These are phyloP conservation scores for Ceriops decandra DNA, from an alignment of 345 rosid genomes.

Conservation along the genomic window DNA sequence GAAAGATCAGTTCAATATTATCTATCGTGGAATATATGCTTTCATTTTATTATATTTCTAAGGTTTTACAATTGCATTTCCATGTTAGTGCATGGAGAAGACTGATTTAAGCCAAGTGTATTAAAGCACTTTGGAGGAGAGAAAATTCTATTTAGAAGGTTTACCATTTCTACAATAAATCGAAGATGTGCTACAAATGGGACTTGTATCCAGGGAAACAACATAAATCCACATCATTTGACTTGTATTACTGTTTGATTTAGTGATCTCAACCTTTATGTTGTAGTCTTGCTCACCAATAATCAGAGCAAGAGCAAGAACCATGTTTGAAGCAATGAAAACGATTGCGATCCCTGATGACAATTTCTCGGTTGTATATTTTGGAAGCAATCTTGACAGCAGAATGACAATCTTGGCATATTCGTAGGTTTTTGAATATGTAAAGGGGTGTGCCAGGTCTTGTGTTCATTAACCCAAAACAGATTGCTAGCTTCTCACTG, in stretches of 20 bases:
- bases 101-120: no score
- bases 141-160: no score
- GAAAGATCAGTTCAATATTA: background rate
- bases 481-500: slow-evolving; percentile 79
- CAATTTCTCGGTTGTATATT: slow-evolving; percentile 55
- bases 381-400: slow-evolving; percentile 61
- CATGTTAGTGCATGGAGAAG: background rate
- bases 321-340: slow-evolving; percentile 72
- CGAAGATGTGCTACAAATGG: no score
- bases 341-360: slow-evolving; percentile 75
- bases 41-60: background rate
- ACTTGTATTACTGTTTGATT: no score
- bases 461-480: slow-evolving; percentile 70
- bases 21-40: background rate
- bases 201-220: no score
- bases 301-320: slow-evolving; percentile 73
- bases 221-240: no score
- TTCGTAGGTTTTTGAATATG: slow-evolving; percentile 69
- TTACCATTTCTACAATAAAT: no score
- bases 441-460: slow-evolving; percentile 42
- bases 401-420: slow-evolving; percentile 74
- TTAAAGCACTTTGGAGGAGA: no score
- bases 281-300: slow-evolving; percentile 47
- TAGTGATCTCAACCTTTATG: no score
- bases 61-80: no score